phyloP scores from a whole-genome alignment of 345 rosid genomes.

The Eucalyptus albens region DNA sequence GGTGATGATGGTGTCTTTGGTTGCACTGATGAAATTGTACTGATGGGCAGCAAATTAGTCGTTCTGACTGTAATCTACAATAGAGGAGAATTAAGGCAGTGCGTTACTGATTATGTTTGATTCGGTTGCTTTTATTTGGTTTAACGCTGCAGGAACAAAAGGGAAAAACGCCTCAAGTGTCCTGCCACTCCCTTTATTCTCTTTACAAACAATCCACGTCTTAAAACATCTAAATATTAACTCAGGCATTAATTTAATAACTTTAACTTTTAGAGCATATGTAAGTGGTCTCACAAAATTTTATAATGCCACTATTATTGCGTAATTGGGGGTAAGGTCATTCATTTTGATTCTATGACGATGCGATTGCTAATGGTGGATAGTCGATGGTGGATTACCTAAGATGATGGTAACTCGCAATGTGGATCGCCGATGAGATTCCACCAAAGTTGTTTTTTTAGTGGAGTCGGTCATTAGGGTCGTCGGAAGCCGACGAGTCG shows the following conservation, averaged over 20 bases:
- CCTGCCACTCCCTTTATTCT: neutral
- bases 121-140: neutral
- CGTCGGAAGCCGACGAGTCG: neutral
- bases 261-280: neutral
- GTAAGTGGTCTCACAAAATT: neutral
- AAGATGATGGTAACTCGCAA: neutral
- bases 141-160: neutral
- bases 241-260: accelerated
- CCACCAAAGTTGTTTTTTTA: neutral
- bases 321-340: neutral
- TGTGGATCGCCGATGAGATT: neutral
- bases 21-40: neutral
- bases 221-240: neutral
- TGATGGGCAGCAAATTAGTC: neutral
- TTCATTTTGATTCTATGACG: accelerated
- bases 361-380: neutral
- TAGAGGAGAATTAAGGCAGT: neutral
- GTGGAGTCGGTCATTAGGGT: neutral
- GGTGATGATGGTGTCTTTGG: neutral
- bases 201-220: neutral
- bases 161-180: neutral
- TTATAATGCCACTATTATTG: neutral
- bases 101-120: neutral
- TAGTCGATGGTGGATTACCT: neutral
- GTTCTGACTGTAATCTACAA: neutral